Percentiles rank a stretch among this genome's conserved stretches.
Evolutionary conservation across 2,329 filamentous ascomycete genomes (phyloP).

Genomic region (Sporothrix pseudoabietina): DNA sequence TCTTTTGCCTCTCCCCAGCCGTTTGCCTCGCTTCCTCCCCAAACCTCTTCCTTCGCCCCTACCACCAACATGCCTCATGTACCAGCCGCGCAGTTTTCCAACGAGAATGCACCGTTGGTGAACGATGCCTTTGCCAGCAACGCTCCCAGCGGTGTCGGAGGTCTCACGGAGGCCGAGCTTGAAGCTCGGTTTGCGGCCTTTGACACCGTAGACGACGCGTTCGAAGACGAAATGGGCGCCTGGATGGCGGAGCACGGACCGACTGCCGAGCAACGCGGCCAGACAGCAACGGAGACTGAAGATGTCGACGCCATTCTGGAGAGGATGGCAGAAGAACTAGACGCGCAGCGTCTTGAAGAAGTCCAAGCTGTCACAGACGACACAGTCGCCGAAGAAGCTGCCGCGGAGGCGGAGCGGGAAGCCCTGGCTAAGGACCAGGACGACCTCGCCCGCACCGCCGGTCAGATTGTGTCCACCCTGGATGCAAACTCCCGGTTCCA

Average conservation of each 20-base stretch:
- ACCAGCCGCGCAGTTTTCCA: neutral
- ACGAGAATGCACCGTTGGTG: neutral
- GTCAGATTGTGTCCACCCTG: constrained; percentile 68
- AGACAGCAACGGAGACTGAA: constrained; percentile 29
- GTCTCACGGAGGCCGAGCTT: constrained; percentile 33
- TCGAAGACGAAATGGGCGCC: constrained; percentile 38
- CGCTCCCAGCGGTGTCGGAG: constrained; percentile 20
- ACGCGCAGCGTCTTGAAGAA: constrained; percentile 18
- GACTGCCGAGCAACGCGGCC: constrained; percentile 27
- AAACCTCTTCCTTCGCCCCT: neutral
- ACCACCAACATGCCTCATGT: neutral
- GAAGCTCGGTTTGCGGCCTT: constrained; percentile 34
- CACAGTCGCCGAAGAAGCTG: neutral
- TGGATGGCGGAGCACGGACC: constrained; percentile 43
- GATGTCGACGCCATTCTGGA: constrained; percentile 37
- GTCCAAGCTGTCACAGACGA: no score
- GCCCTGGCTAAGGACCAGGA: constrained; percentile 51
- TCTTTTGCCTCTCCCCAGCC: neutral
- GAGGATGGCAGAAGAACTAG: constrained; percentile 35
- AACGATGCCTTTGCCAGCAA: neutral
- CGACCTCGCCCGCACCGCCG: constrained; percentile 72
- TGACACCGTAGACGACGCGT: constrained; percentile 33
- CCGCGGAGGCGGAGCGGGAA: constrained; percentile 33
- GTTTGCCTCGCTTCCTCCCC: neutral
- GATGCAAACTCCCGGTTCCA: constrained; percentile 72